Evolutionary conservation across 177 flowering plant genomes (phyloP).

Genomic region (Vitis hybrid): DNA sequence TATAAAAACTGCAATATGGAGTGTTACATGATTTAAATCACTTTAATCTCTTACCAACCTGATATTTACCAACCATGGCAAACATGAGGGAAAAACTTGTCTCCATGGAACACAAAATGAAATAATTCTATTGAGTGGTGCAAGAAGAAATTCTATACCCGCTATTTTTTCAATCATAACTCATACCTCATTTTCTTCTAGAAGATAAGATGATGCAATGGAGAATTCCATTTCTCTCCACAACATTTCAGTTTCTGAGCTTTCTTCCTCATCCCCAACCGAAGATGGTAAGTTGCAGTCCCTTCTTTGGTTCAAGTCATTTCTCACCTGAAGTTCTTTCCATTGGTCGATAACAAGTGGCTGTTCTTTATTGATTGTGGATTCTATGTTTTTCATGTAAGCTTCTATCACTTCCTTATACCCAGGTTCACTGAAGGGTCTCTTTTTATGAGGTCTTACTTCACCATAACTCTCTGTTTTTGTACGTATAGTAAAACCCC

Average conservation of each 20-base stretch:
- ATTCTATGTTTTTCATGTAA: conserved; percentile 67
- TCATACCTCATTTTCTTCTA: conserved; percentile 54
- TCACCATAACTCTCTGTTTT: conserved; percentile 27
- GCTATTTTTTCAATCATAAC: neutral
- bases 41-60: no score
- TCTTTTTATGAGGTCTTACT: conserved; percentile 17
- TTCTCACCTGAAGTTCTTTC: conserved; percentile 39
- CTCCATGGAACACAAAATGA: no score
- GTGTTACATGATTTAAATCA: no score
- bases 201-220: conserved; percentile 41
- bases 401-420: conserved; percentile 58
- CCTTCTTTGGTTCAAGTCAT: conserved; percentile 14
- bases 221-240: conserved; percentile 85
- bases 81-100: no score
- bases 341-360: conserved; percentile 50
- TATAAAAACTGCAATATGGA: no score
- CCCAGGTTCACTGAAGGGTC: conserved; percentile 35
- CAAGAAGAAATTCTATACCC: neutral
- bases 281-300: conserved; percentile 3
- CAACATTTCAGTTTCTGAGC: conserved; percentile 62
- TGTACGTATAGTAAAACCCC: conserved; percentile 3
- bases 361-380: conserved; percentile 41
- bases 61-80: no score
- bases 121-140: no score
- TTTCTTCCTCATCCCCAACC: conserved; percentile 40